Percentiles rank a stretch among this genome's conserved stretches.
Conservation (phyloP, 805 yeast genomes). For the Candida hispaniensis region DNA sequence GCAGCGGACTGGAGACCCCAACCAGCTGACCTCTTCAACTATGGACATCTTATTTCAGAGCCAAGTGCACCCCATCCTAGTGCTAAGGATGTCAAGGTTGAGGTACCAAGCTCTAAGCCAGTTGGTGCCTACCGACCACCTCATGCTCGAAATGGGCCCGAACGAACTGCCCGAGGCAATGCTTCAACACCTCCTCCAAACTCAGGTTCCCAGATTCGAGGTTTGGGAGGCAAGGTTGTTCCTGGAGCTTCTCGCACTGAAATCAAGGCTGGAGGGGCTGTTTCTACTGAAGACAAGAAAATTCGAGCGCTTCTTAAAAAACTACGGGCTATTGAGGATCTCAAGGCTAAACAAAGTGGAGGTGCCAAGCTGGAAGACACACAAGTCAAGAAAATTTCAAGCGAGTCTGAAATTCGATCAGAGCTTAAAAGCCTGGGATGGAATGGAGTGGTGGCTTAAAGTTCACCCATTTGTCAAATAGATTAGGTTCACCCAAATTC, state of each 20-base stretch:
- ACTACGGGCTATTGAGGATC: slow-evolving; percentile 85
- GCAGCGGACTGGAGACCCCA: slow-evolving; percentile 79
- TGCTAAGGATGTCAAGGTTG: slow-evolving; percentile 33
- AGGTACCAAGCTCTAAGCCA: slow-evolving; percentile 43
- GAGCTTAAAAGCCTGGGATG: slow-evolving; percentile 74
- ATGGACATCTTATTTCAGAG: slow-evolving; percentile 30
- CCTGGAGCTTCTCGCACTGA: slow-evolving; percentile 32
- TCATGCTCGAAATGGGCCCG: slow-evolving; percentile 53
- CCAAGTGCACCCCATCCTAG: slow-evolving; percentile 63
- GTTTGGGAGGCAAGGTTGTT: slow-evolving; percentile 18
- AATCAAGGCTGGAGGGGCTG: slow-evolving; percentile 32
- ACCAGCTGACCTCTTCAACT: slow-evolving; percentile 44
- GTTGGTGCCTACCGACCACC: slow-evolving; percentile 96
- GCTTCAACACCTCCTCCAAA: slow-evolving; percentile 23
- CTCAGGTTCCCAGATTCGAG: slow-evolving; percentile 12
- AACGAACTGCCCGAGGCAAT: slow-evolving; percentile 24
- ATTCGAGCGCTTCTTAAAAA: slow-evolving; percentile 84
- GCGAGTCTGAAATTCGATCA: slow-evolving; percentile 68
- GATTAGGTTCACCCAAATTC: slow-evolving; percentile 27
- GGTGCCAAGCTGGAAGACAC: slow-evolving; percentile 89
- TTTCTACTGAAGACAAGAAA: slow-evolving; percentile 58
- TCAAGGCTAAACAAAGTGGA: slow-evolving; percentile 71
- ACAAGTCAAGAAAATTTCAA: slow-evolving; percentile 77
- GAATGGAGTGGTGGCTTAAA: slow-evolving; percentile 29
- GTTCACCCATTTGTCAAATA: background rate